Evolutionary conservation across 441 rosid species (phyloP).

Genomic region (Populus hybrid): DNA sequence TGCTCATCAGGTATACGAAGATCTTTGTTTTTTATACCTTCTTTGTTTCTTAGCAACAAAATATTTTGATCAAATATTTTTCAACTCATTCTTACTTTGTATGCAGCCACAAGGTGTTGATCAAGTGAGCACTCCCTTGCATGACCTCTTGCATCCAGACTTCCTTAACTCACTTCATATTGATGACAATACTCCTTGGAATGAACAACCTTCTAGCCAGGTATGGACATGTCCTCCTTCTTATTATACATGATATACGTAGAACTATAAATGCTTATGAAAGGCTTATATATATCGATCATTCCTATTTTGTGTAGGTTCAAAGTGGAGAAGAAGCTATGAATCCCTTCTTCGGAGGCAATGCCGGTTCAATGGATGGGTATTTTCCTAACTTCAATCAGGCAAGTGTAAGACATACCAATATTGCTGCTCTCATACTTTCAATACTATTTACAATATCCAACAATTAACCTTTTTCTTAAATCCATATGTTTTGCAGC

Average conservation of each 20-base stretch:
- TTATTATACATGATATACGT: no score
- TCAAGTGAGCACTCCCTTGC: constrained; percentile 3
- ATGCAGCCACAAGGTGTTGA: constrained; percentile 18
- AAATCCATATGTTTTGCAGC: constrained; percentile 17
- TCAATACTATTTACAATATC: neutral
- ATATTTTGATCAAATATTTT: neutral
- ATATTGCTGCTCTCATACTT: neutral
- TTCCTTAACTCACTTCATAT: neutral
- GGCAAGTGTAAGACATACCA: constrained; percentile 19
- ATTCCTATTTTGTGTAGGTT: constrained; percentile 8
- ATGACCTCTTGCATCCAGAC: constrained; percentile 21
- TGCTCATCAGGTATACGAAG: neutral
- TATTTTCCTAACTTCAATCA: constrained; percentile 23
- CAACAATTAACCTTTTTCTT: neutral
- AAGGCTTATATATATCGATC: no score
- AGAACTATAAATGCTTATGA: no score
- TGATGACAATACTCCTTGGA: constrained; percentile 6
- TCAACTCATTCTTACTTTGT: neutral
- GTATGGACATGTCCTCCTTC: constrained; percentile 13
- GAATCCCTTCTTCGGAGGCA: constrained; percentile 12
- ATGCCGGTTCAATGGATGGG: constrained; percentile 1
- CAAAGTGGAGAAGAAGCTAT: constrained; percentile 15
- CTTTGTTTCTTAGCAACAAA: neutral
- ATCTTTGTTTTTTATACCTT: neutral
- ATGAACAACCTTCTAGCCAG: constrained; percentile 25